phyloP scores from a whole-genome alignment of 441 rosid genomes.

The Cnidoscolus chayamansa region DNA sequence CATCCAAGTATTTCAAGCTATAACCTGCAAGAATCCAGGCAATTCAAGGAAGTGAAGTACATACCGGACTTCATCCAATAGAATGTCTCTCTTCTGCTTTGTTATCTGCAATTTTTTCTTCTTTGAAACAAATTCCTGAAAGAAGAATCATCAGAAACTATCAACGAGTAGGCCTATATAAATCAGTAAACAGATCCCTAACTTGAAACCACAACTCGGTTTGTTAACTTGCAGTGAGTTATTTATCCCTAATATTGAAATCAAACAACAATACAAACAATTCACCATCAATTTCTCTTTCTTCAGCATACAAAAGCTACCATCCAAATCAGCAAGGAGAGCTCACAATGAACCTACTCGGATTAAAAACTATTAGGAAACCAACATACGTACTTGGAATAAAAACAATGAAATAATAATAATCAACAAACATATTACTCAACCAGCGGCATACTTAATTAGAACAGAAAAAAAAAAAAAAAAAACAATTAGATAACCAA shows the following conservation, averaged over 20 bases:
- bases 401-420: not conserved
- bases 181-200: not conserved
- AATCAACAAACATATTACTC: no score
- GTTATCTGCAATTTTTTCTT: slow-evolving; percentile 38
- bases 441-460: not conserved
- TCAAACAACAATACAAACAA: not conserved
- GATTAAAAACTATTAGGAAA: not conserved
- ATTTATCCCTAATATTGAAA: not conserved
- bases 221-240: not conserved
- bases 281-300: not conserved
- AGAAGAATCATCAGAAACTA: not conserved
- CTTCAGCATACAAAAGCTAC: not conserved
- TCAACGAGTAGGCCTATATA: not conserved
- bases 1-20: not conserved
- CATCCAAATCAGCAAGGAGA: not conserved
- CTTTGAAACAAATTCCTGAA: slow-evolving; percentile 43
- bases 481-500: not conserved
- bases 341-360: not conserved
- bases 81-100: slow-evolving; percentile 40
- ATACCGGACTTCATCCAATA: slow-evolving; percentile 46
- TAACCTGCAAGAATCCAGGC: not conserved
- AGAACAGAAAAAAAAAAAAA: not conserved
- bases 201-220: not conserved
- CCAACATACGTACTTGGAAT: not conserved
- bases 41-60: slow-evolving; percentile 14